phyloP scores from a whole-genome alignment of 148 eudicot genomes.

The Selenicereus undatus region DNA sequence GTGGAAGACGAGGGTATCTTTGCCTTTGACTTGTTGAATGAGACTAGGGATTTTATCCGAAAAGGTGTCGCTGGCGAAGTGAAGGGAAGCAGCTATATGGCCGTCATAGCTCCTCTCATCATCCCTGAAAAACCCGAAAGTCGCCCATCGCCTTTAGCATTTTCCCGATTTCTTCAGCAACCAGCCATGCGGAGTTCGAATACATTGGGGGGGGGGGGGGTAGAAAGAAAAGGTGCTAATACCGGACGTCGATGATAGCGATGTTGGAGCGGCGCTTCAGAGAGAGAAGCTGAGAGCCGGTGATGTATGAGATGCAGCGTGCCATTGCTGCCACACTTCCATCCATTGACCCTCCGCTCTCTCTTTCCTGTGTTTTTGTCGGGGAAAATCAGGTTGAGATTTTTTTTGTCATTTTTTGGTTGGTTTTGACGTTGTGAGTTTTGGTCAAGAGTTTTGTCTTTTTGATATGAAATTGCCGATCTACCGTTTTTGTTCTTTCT shows the following conservation, averaged over 20 bases:
- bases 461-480: too few relatives aligned
- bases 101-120: conserved; percentile 82
- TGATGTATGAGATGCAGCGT: conserved; percentile 65
- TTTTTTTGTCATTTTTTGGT: too few relatives aligned
- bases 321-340: conserved; percentile 29
- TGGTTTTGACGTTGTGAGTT: too few relatives aligned
- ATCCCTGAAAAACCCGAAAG: conserved; percentile 39
- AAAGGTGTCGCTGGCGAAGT: conserved; percentile 76
- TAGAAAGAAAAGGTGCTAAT: background rate
- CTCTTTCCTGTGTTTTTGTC: background rate
- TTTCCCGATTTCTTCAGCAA: background rate
- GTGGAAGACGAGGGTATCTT: conserved; percentile 87
- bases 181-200: too few relatives aligned
- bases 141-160: background rate
- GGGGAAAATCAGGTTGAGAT: background rate
- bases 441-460: too few relatives aligned
- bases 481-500: too few relatives aligned
- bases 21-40: conserved; percentile 55
- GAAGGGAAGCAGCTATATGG: conserved; percentile 90
- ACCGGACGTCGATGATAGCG: conserved; percentile 94
- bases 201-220: background rate
- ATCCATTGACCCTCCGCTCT: background rate
- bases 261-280: conserved; percentile 65
- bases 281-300: conserved; percentile 70
- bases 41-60: conserved; percentile 66